phyloP scores from a whole-genome alignment of 2,329 filamentous ascomycete species.

The Thielaviopsis musarum region DNA sequence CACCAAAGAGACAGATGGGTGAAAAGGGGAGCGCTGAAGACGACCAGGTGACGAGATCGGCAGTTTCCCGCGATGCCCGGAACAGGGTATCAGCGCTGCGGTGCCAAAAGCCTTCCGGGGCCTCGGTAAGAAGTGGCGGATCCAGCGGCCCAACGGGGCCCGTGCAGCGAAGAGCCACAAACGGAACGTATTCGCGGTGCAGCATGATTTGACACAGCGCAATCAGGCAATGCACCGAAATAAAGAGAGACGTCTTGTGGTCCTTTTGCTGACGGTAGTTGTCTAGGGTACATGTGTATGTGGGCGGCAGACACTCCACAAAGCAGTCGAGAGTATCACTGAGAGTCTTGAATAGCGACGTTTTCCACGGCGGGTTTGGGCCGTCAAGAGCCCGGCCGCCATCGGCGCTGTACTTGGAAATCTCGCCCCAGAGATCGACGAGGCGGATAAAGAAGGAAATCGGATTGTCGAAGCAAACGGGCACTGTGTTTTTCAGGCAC shows the following conservation, averaged over 20 bases:
- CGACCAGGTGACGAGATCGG: constrained; percentile 46
- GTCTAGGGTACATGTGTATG: background rate
- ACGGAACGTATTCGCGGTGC: constrained; percentile 17
- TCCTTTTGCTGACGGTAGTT: background rate
- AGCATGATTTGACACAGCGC: constrained; percentile 46
- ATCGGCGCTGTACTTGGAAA: constrained; percentile 36
- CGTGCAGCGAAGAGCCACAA: constrained; percentile 22
- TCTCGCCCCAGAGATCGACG: constrained; percentile 42
- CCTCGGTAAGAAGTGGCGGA: constrained; percentile 9
- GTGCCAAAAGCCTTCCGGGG: constrained; percentile 38
- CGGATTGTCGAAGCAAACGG: constrained; percentile 27
- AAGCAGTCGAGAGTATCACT: constrained; percentile 19
- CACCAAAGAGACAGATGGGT: constrained; percentile 47
- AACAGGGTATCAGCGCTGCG: constrained; percentile 46
- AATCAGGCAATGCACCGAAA: constrained; percentile 23
- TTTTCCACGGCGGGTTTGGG: constrained; percentile 40
- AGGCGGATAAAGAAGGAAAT: constrained; percentile 38
- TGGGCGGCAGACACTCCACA: background rate
- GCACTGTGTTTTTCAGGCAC: constrained; percentile 12
- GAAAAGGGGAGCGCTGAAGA: constrained; percentile 48
- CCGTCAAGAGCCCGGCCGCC: constrained; percentile 33
- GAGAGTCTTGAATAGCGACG: constrained; percentile 37
- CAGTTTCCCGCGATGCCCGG: constrained; percentile 42
- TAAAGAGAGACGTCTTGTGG: constrained; percentile 1
- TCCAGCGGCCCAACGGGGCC: constrained; percentile 40